phyloP scores from a whole-genome alignment of 805 yeast species.

The Saturnispora sekii region DNA sequence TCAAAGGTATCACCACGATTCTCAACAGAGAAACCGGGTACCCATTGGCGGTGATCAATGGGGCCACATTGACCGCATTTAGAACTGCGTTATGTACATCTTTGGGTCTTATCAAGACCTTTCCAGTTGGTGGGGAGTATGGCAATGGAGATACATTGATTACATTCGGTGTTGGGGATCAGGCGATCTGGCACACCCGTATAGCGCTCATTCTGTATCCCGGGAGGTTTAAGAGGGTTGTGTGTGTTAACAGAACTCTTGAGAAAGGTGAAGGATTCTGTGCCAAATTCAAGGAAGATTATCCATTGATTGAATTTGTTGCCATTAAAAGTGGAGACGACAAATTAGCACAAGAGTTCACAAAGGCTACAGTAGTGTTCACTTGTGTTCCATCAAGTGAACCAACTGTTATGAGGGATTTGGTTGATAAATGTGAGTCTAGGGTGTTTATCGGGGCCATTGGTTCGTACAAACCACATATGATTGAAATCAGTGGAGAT shows the following conservation, averaged over 20 bases:
- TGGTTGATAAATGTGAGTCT: conserved; percentile 19
- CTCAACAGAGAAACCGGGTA: conserved; percentile 43
- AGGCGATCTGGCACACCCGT: conserved; percentile 55
- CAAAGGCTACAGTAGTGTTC: conserved; percentile 38
- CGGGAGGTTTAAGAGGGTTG: conserved; percentile 29
- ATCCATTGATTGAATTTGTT: conserved; percentile 20
- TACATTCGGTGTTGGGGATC: conserved; percentile 55
- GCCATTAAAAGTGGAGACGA: conserved; percentile 15
- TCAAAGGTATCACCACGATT: conserved; percentile 46
- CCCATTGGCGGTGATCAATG: conserved; percentile 45
- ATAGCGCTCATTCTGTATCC: conserved; percentile 34
- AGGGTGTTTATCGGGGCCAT: conserved; percentile 44
- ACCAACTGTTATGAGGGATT: conserved; percentile 32
- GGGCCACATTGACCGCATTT: conserved; percentile 51
- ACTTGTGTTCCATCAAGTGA: conserved; percentile 52
- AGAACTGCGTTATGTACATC: conserved; percentile 55
- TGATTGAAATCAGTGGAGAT: conserved; percentile 49
- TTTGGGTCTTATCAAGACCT: conserved; percentile 33
- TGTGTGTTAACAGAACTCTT: conserved; percentile 36
- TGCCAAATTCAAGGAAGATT: conserved; percentile 25
- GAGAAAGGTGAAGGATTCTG: conserved; percentile 30
- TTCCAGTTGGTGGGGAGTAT: conserved; percentile 17
- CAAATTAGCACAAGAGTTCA: conserved; percentile 21
- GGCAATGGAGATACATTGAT: conserved; percentile 20
- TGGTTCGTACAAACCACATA: conserved; percentile 60